These are phyloP conservation scores for Diplodia mutila DNA, from an alignment of 2,329 filamentous ascomycete genomes.

Conservation along the genomic window DNA sequence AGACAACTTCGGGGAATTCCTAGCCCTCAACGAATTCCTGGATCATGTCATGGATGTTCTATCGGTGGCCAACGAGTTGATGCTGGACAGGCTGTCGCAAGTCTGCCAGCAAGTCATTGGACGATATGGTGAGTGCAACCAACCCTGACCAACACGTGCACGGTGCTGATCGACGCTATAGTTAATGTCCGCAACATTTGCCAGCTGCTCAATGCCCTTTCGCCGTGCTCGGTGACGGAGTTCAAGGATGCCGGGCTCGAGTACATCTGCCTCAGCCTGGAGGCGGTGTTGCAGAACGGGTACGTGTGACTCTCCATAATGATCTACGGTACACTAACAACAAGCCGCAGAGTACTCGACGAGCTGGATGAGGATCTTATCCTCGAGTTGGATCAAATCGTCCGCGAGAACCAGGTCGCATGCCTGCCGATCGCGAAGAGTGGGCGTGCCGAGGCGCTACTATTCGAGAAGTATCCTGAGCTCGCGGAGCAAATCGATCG, in stretches of 20 bases:
- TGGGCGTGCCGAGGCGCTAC: slow-evolving; percentile 67
- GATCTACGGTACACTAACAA: slow-evolving; percentile 26
- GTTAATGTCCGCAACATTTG: slow-evolving; percentile 87
- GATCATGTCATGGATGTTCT: slow-evolving; percentile 92
- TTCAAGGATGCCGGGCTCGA: slow-evolving; percentile 90
- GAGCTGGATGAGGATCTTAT: slow-evolving; percentile 85
- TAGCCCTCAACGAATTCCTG: slow-evolving; percentile 74
- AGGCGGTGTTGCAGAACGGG: slow-evolving; percentile 89
- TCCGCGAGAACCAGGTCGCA: slow-evolving; percentile 79
- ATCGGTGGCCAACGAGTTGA: slow-evolving; percentile 87
- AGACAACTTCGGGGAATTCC: slow-evolving; percentile 54
- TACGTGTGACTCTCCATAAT: slow-evolving; percentile 34
- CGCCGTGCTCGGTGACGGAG: slow-evolving; percentile 77
- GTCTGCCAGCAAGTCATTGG: slow-evolving; percentile 86
- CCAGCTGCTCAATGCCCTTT: slow-evolving; percentile 81
- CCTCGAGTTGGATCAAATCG: slow-evolving; percentile 75
- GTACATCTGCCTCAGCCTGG: slow-evolving; percentile 89
- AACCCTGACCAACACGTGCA: slow-evolving; percentile 35
- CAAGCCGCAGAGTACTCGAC: slow-evolving; percentile 65
- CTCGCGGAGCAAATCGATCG: slow-evolving; percentile 69
- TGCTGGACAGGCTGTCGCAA: slow-evolving; percentile 89
- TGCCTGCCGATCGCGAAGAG: slow-evolving; percentile 78
- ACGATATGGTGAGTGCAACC: slow-evolving; percentile 63
- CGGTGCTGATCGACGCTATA: slow-evolving; percentile 30
- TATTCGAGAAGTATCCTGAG: slow-evolving; percentile 68